These are phyloP conservation scores for Ustilago lituana DNA, from an alignment of 1,284 basidiomycete species.

Conservation along the genomic window DNA sequence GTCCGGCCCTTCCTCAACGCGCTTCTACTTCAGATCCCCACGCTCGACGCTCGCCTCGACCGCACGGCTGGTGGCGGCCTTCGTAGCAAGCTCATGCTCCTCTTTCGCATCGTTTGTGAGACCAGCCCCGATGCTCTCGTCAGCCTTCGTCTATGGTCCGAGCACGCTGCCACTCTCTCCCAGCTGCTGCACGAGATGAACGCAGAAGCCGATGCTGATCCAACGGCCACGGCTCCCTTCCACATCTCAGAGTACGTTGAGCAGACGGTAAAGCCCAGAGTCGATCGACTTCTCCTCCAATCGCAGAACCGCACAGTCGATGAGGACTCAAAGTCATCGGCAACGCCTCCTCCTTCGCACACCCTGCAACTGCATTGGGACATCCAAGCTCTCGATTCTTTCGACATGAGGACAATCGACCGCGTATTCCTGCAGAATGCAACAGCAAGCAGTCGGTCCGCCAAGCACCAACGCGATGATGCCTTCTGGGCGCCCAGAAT, in stretches of 20 bases:
- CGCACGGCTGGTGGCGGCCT: constrained; percentile 18
- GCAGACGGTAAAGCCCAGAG: constrained; percentile 16
- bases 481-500: constrained; percentile 27
- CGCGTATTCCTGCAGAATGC: constrained; percentile 25
- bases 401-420: constrained; percentile 39
- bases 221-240: not conserved
- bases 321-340: not conserved
- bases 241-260: constrained; percentile 18
- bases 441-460: not conserved
- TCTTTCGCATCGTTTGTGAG: constrained; percentile 39
- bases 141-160: constrained; percentile 71
- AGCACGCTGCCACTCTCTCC: constrained; percentile 21
- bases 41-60: constrained; percentile 26
- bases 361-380: constrained; percentile 27
- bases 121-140: constrained; percentile 75
- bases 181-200: constrained; percentile 28
- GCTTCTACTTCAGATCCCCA: constrained; percentile 23
- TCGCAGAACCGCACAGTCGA: not conserved
- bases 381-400: constrained; percentile 40
- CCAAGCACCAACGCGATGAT: constrained; percentile 28
- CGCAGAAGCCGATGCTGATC: constrained; percentile 5
- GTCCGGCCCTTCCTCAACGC: constrained; percentile 29
- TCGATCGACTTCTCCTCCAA: constrained; percentile 26
- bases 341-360: not conserved
- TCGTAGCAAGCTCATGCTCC: constrained; percentile 29